Base-by-base conservation (phyloP, 768 basidiomycete species). In the Pholiota conissans region DNA sequence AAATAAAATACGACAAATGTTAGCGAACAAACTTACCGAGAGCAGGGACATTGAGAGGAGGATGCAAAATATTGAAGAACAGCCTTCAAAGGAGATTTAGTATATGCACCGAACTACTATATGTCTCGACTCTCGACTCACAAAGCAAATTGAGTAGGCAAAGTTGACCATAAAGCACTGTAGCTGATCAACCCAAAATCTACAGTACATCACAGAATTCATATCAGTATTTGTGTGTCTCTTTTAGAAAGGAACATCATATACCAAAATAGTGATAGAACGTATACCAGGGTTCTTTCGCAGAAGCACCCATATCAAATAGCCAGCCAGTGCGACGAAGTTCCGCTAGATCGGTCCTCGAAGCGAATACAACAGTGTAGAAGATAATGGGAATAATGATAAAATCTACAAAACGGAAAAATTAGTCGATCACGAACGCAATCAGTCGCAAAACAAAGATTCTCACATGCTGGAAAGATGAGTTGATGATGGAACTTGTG, bases 121-220 rank as follows among this genome's bases (percentile, higher is more conserved):
- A 24, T 20, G 10, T 18, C 42, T 3, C 2, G 7, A 7, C 4
- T n/a, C 3, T 4, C 22, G n/a, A 24, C 42, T 45, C 3, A 45
- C 85, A 99, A 70, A 3, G 96, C 96, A 57, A 98, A 84, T 67
- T 98, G 96, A 1, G 95, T 98, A 3, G 96, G 95, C 66, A 99
- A 74, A 0, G 93, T 95, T 1, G 82, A 74, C 85, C 89, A 88
- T 29, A 99, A 76, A 0, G 89, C 84, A 3, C 67, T 72, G 74
- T 85, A 92, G 18, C 74, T 76, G 13, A 90, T 84, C 18, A 63
- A 54, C 3, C 60, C 45, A 45, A 69, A 63, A 49, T 69, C 68
- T 66, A 55, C 13, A n/a, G n/a, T 13, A 34, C 24, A 37, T 24
- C 79, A 76, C 13, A n/a, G n/a, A n/a, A n/a, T 68, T 66, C 60